These are phyloP conservation scores for Talaromyces adpressus DNA, from an alignment of 495 filamentous ascomycete genomes.

Conservation along the genomic window DNA sequence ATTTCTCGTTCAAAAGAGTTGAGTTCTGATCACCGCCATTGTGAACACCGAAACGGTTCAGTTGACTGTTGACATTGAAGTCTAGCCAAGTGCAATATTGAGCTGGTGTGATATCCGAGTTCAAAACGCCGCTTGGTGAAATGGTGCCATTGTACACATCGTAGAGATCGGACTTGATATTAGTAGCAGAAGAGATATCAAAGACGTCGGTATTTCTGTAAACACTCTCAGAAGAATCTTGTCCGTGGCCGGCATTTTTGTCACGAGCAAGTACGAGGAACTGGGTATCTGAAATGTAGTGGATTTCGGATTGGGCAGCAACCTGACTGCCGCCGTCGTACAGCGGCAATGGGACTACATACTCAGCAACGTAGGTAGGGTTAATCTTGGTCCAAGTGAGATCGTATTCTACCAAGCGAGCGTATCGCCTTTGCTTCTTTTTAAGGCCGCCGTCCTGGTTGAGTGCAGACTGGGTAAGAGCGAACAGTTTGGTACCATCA, in stretches of 20 bases:
- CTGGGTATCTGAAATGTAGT: conserved; percentile 53
- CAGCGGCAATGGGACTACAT: conserved; percentile 59
- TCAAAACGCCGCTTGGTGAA: conserved; percentile 45
- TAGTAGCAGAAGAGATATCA: conserved; percentile 56
- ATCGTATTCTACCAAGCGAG: conserved; percentile 59
- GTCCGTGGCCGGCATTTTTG: conserved; percentile 52
- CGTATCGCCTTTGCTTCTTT: conserved; percentile 45
- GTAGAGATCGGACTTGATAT: conserved; percentile 52
- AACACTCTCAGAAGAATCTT: conserved; percentile 41
- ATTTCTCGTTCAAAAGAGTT: conserved; percentile 69
- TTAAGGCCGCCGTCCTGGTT: conserved; percentile 58
- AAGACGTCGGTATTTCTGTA: conserved; percentile 74
- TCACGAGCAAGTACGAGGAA: conserved; percentile 69
- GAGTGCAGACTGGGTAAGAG: conserved; percentile 61
- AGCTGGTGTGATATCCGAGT: conserved; percentile 51
- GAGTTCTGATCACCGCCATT: conserved; percentile 56
- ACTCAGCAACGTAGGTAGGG: conserved; percentile 50
- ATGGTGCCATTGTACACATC: conserved; percentile 46
- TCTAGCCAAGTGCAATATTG: conserved; percentile 66
- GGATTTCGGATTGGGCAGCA: conserved; percentile 69
- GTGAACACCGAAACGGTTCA: conserved; percentile 61
- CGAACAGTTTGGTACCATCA: conserved; percentile 60
- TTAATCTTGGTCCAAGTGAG: conserved; percentile 27
- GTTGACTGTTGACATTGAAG: conserved; percentile 62
- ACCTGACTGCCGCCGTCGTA: conserved; percentile 40